Evolutionary conservation across 176 grass and related monocot species (phyloP), one percentile per base, ranked within the genome.

Genomic region (Hyparrhenia diplandra): DNA sequence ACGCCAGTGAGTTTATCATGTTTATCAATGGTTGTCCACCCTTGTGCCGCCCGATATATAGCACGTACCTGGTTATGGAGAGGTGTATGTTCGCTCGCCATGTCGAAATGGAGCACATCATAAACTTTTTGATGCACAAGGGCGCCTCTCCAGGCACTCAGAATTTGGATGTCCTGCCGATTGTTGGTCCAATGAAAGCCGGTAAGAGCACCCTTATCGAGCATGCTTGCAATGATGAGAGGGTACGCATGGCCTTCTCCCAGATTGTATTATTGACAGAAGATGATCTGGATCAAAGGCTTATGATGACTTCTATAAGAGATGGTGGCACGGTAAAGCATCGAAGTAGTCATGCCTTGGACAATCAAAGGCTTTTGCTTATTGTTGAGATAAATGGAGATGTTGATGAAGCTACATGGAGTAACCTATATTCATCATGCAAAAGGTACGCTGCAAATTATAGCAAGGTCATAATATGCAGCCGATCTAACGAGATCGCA

Each of bases 141-240:
- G 24, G 8, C 42, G n/a, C n/a, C n/a, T 46, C 43, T 46, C 43
- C 43, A 46, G 43, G 43, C 13, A 2, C 16, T 31, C 41, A 9
- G 20, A 2, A 57, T 57, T 57, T 74, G 17, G 72, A 20, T 74
- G 72, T 74, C 49, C 29, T 74, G 5, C 72, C 83, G 16, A 51
- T 86, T 27, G 51, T 86, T 28, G 75, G 83, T 64, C 62, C 55
- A 1, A 0, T 0, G 4, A 42, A 54, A 61, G 51, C 47, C 8
- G 83, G 83, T 24, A 86, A 80, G 64, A 86, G 66, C 40, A 86
- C 62, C 5, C 76, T 86, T 52, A 21, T 37, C 4, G 66, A 79
- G 12, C 75, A 85, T 16, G 46, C 17, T 13, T 80, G 68, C 37
- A 21, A 21, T 2, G 64, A 86, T 80, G 66, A 57, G 5, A 86